phyloP scores from a whole-genome alignment of 805 yeast species.

The Candida tammaniensis region DNA sequence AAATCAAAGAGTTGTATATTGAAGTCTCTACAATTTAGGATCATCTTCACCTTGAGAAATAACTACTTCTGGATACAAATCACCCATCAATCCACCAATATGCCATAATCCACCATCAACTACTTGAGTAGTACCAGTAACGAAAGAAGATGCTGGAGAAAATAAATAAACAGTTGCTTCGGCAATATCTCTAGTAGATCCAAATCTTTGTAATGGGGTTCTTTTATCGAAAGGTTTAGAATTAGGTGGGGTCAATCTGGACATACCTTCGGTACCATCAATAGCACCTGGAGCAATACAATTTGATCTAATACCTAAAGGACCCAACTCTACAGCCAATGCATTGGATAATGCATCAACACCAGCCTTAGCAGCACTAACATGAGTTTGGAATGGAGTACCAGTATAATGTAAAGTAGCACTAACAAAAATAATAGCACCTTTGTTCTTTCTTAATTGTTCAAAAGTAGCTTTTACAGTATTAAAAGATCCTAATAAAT shows the following conservation, averaged over 20 bases:
- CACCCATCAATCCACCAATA: slow-evolving; percentile 45
- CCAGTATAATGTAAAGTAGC: slow-evolving; percentile 92
- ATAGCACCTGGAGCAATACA: slow-evolving; percentile 92
- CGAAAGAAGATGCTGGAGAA: slow-evolving; percentile 75
- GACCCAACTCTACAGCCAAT: slow-evolving; percentile 88
- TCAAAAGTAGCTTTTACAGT: slow-evolving; percentile 80
- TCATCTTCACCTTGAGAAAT: slow-evolving; percentile 25
- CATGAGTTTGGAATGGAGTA: slow-evolving; percentile 84
- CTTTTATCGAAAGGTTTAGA: slow-evolving; percentile 35
- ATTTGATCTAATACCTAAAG: slow-evolving; percentile 79
- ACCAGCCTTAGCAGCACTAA: slow-evolving; percentile 95
- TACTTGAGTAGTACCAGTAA: slow-evolving; percentile 73
- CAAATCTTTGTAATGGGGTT: slow-evolving; percentile 68
- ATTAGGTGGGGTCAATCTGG: slow-evolving; percentile 53
- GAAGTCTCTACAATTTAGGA: slow-evolving; percentile 19
- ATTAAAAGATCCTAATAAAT: slow-evolving; percentile 83
- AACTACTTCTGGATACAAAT: slow-evolving; percentile 32
- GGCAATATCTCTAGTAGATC: slow-evolving; percentile 77
- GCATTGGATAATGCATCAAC: slow-evolving; percentile 83
- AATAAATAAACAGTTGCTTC: slow-evolving; percentile 81
- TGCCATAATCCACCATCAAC: slow-evolving; percentile 96
- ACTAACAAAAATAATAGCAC: slow-evolving; percentile 72
- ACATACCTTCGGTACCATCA: slow-evolving; percentile 81
- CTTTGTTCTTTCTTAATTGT: slow-evolving; percentile 63
- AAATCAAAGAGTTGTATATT: too few species aligned